phyloP scores from a whole-genome alignment of 345 rosid genomes.

The Salix purpurea region DNA sequence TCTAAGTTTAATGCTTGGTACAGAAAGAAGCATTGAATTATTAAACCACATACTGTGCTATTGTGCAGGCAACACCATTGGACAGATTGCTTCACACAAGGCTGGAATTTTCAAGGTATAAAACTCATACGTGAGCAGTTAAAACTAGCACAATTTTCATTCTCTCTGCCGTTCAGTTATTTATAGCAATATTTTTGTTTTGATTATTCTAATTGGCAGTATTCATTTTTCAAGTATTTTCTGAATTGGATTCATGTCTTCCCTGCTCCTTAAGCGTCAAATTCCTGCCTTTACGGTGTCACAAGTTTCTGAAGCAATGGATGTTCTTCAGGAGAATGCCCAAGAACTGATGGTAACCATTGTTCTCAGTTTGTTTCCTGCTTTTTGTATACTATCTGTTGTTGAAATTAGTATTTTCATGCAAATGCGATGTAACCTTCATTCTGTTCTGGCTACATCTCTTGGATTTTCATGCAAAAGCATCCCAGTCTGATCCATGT shows the following conservation, averaged over 20 bases:
- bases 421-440: background rate
- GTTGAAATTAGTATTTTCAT: background rate
- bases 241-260: conserved; percentile 57
- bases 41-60: conserved; percentile 15
- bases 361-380: background rate
- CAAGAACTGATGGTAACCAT: conserved; percentile 42
- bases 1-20: background rate
- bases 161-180: conserved; percentile 11
- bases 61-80: conserved; percentile 62
- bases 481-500: background rate
- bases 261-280: conserved; percentile 64
- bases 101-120: conserved; percentile 94
- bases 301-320: conserved; percentile 84
- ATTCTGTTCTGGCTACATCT: background rate
- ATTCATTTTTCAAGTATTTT: conserved; percentile 33
- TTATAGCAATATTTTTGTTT: conserved; percentile 21
- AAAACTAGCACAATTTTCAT: conserved; percentile 14
- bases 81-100: conserved; percentile 72
- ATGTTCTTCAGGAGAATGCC: conserved; percentile 57
- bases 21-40: background rate
- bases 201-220: conserved; percentile 26
- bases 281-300: conserved; percentile 78
- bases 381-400: background rate
- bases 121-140: conserved; percentile 12
- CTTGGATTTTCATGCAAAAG: background rate